phyloP scores from a whole-genome alignment of 495 filamentous ascomycete genomes.

The Penicillium lividum region DNA sequence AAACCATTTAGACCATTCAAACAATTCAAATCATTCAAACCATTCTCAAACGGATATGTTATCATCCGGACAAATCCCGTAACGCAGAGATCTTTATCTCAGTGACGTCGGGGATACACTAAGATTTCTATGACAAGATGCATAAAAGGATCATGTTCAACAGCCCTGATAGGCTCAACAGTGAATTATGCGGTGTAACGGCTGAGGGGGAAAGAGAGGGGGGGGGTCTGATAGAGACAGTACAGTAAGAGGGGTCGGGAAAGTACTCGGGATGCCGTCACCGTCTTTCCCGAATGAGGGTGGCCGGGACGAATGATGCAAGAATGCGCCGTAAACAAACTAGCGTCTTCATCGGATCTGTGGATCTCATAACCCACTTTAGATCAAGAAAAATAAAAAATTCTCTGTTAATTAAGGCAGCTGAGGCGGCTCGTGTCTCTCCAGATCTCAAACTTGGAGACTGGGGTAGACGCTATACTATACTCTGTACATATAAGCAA shows the following conservation, averaged over 20 bases:
- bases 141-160: neutral
- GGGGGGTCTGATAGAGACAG: neutral
- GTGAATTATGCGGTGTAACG: neutral
- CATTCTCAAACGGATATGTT: too few species aligned
- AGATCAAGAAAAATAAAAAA: neutral
- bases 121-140: neutral
- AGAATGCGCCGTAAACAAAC: conserved; percentile 18
- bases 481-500: too few species aligned
- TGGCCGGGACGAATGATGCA: conserved; percentile 14
- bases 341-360: conserved; percentile 12
- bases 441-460: too few species aligned
- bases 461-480: too few species aligned
- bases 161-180: neutral
- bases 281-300: conserved; percentile 14
- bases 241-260: neutral
- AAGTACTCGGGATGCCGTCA: conserved; percentile 25
- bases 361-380: conserved; percentile 11
- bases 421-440: too few species aligned
- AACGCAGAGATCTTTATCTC: too few species aligned
- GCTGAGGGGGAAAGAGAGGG: neutral
- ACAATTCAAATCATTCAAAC: too few species aligned
- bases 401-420: too few species aligned
- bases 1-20: too few species aligned
- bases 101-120: neutral
- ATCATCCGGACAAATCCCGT: neutral